phyloP scores from a whole-genome alignment of 2,329 filamentous ascomycete species.

The Curvularia eragrostidis region DNA sequence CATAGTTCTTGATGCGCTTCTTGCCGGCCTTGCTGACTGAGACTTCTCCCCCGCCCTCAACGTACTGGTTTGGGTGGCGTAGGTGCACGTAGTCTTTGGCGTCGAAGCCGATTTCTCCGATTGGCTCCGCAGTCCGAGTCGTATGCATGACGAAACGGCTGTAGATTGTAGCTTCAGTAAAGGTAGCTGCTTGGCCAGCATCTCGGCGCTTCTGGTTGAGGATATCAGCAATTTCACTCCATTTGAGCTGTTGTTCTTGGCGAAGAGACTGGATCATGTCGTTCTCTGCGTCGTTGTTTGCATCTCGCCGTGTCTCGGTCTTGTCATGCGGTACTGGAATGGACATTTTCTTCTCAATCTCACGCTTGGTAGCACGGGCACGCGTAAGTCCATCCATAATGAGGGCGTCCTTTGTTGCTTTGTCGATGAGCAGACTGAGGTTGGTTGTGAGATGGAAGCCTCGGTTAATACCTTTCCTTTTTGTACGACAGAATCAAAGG shows the following conservation, averaged over 20 bases:
- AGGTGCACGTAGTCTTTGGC: conserved; percentile 46
- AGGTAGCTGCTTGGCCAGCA: neutral
- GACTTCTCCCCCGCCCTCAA: neutral
- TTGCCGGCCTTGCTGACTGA: conserved; percentile 23
- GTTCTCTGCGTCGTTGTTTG: neutral
- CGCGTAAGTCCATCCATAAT: neutral
- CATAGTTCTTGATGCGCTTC: conserved; percentile 34
- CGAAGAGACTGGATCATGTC: neutral
- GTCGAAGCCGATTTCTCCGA: conserved; percentile 31
- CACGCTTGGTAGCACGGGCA: neutral
- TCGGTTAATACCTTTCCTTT: neutral
- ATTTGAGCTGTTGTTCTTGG: neutral
- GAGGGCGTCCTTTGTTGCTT: neutral
- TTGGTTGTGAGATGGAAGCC: neutral
- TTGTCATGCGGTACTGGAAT: neutral
- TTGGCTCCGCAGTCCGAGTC: neutral
- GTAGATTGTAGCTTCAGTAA: neutral
- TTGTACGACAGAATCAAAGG: neutral
- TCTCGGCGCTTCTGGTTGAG: neutral
- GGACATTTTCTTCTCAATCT: neutral
- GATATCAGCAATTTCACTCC: neutral
- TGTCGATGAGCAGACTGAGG: neutral
- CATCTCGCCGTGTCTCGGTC: neutral
- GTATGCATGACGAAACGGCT: neutral
- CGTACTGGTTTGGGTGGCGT: conserved; percentile 21